A percentile compares a stretch with the other conserved stretches of the same genome.
Conservation (phyloP, 2,329 filamentous ascomycete species). For the Diaporthe vexans region DNA sequence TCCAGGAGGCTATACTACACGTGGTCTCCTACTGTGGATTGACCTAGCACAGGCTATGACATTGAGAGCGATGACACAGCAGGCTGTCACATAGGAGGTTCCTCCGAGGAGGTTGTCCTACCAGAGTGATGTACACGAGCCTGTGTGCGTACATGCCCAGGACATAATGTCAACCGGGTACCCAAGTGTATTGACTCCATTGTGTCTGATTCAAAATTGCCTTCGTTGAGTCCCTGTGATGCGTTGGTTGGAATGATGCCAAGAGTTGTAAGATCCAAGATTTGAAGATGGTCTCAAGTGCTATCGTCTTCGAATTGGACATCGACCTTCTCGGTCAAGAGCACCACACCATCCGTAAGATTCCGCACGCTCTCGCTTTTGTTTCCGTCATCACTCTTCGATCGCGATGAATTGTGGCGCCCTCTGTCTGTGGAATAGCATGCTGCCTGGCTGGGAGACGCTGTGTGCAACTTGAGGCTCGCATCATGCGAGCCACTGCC, state of each 20-base stretch:
- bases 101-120: not conserved
- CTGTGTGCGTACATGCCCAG: too few species aligned
- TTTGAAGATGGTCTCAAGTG: not conserved
- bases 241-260: too few species aligned
- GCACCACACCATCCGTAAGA: not conserved
- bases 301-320: not conserved
- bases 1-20: too few species aligned
- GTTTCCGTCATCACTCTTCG: not conserved
- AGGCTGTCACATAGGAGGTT: not conserved
- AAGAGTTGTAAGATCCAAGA: not conserved
- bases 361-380: not conserved
- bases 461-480: not conserved
- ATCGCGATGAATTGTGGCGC: too few species aligned
- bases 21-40: too few species aligned
- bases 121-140: too few species aligned
- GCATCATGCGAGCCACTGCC: too few species aligned
- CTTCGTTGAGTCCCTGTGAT: not conserved
- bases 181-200: not conserved
- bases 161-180: too few species aligned
- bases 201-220: too few species aligned
- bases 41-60: too few species aligned
- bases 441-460: not conserved
- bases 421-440: not conserved
- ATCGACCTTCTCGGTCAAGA: not conserved
- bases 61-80: not conserved